Base-by-base conservation (phyloP, 768 basidiomycete genomes). In the Phanerochaete sordida region DNA sequence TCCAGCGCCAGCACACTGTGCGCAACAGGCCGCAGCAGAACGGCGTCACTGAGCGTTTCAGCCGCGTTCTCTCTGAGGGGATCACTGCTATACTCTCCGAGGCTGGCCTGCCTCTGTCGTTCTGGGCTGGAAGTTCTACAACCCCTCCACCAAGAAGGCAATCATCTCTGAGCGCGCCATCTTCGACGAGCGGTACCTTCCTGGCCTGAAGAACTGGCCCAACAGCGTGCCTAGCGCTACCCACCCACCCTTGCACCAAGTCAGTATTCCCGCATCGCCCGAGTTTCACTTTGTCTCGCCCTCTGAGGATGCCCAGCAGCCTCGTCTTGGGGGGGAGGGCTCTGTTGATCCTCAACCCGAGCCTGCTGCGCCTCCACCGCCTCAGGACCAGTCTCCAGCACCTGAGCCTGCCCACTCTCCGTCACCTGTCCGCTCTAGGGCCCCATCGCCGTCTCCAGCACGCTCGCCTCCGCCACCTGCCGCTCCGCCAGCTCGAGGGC, bases 31-130 rank as follows among this genome's bases (percentile, higher is more conserved):
- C 76, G 1, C 73, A 79, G 65, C 75, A 80, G 52, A 83, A 82
- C 60, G 74, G 77, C 23, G 70, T 78, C 3, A 76, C 77, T 1
- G 77, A 83, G 61, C 61, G 73, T 1, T 61, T 64, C 1, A 81
- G 81, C 43, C 60, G 71, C 2, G 74, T 73, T 0, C 64, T 82
- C 28, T 60, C 66, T 0, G 72, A 79, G 23, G 65, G 61, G 16
- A 66, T 72, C 5, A 63, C 58, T 13, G 64, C 73, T 0, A 73
- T 79, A 67, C 66, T 78, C 76, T 1, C 15, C 23, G 64, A 62
- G 21, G 39, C 57, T 26, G 26, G 27, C 2, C 26, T 64, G 16
- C 62, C 62, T 5, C 55, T 48, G 2, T 33, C 33, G 43, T 46
- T 58, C 50, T 58, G 63, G 57, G 30, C 30, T 53, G 35, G 30